Conservation (phyloP, 1,284 basidiomycete genomes). For the Singerocomus rubriflavus region DNA sequence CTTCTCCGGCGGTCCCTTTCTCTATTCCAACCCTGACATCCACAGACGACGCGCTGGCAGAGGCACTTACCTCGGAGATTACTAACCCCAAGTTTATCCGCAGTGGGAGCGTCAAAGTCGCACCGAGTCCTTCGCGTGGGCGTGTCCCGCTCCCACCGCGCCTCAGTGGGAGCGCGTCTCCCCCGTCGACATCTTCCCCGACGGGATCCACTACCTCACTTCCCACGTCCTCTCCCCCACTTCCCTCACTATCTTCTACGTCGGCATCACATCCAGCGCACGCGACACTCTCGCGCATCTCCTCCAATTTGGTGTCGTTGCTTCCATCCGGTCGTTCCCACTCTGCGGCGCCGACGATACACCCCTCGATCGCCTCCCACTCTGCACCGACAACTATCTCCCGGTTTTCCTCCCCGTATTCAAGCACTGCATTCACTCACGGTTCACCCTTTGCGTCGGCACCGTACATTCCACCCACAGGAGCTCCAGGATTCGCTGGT, state of each 20-base stretch:
- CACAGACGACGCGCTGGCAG: slow-evolving; percentile 20
- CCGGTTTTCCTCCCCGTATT: slow-evolving; percentile 1
- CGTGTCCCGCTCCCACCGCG: slow-evolving; percentile 25
- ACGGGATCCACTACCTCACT: slow-evolving; percentile 10
- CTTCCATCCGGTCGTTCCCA: slow-evolving; percentile 20
- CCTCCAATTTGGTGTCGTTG: slow-evolving; percentile 29
- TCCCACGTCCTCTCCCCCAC: slow-evolving; percentile 10
- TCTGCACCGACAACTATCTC: slow-evolving; percentile 1
- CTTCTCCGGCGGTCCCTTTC: not conserved
- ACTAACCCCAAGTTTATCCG: slow-evolving; percentile 10
- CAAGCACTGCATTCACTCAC: slow-evolving; percentile 34
- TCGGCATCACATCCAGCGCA: slow-evolving; percentile 15
- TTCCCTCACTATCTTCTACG: not conserved
- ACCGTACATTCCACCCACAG: slow-evolving; percentile 60
- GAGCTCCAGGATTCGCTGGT: slow-evolving; percentile 77
- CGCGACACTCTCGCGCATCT: slow-evolving; percentile 29
- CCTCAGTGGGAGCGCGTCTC: slow-evolving; percentile 23
- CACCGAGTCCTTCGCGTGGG: slow-evolving; percentile 7
- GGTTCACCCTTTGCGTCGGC: slow-evolving; percentile 59
- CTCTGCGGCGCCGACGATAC: not conserved
- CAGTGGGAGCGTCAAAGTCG: slow-evolving; percentile 18
- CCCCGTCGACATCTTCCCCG: slow-evolving; percentile 21
- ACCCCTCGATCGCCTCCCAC: not conserved
- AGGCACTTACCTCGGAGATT: slow-evolving; percentile 22
- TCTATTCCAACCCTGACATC: not conserved